Evolutionary conservation across 108 stramenopile genomes (phyloP).

Genomic region (Seminavis robusta): DNA sequence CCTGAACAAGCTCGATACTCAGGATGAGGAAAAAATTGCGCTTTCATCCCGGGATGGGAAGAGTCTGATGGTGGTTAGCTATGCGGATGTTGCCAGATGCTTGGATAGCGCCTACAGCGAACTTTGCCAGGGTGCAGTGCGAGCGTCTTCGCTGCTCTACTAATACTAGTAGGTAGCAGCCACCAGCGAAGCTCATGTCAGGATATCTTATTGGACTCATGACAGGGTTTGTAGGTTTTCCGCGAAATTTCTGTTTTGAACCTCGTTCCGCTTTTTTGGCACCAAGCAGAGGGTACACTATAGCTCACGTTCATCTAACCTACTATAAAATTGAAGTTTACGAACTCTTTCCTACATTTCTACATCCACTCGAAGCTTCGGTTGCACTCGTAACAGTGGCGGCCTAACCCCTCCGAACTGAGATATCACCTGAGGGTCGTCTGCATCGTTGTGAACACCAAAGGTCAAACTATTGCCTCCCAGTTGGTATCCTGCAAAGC

Average conservation of each 20-base stretch:
- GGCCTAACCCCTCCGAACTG: slow-evolving; percentile 85
- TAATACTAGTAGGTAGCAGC: too few species aligned
- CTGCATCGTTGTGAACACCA: slow-evolving; percentile 88
- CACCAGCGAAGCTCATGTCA: too few species aligned
- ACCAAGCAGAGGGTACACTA: too few species aligned
- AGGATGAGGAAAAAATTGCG: slow-evolving; percentile 87
- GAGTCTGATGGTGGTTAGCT: slow-evolving; percentile 83
- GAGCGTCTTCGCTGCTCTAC: too few species aligned
- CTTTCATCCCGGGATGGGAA: slow-evolving; percentile 84
- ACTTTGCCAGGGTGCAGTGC: slow-evolving; percentile 44
- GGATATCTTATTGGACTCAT: too few species aligned
- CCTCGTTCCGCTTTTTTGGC: too few species aligned
- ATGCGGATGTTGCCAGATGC: slow-evolving; percentile 84
- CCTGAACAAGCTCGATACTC: slow-evolving; percentile 89
- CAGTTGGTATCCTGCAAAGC: slow-evolving; percentile 78
- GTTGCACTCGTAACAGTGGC: slow-evolving; percentile 82
- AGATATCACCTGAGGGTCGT: slow-evolving; percentile 79
- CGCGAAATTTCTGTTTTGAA: too few species aligned
- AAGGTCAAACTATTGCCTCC: slow-evolving; percentile 80
- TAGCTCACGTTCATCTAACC: too few species aligned
- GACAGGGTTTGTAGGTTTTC: too few species aligned
- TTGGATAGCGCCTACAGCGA: slow-evolving; percentile 78
- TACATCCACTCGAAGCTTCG: slow-evolving; percentile 81
- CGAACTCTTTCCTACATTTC: slow-evolving; percentile 50
- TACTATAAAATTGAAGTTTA: neutral